These are phyloP conservation scores for Jatropha multifida DNA, from an alignment of 441 rosid species.

Conservation along the genomic window DNA sequence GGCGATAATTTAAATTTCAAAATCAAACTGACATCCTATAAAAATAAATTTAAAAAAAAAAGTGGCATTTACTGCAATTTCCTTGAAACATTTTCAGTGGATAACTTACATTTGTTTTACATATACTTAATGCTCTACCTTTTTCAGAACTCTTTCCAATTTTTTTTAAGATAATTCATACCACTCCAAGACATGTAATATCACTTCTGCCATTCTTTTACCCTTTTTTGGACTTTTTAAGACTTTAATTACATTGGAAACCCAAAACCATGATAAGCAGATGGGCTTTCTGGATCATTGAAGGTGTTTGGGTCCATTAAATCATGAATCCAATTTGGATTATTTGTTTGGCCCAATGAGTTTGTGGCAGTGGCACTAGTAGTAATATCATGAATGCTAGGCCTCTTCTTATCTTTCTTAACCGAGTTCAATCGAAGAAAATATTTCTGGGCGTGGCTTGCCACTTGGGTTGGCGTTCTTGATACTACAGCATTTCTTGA, in stretches of 20 bases:
- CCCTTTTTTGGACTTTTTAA: too few relatives aligned
- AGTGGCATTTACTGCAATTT: too few relatives aligned
- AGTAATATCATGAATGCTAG: constrained; percentile 64
- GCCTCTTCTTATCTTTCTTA: constrained; percentile 54
- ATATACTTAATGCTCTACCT: too few relatives aligned
- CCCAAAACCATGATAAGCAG: constrained; percentile 12
- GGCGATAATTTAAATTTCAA: too few relatives aligned
- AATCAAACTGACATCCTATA: too few relatives aligned
- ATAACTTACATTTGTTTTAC: too few relatives aligned
- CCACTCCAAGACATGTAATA: too few relatives aligned
- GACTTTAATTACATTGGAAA: constrained; percentile 10
- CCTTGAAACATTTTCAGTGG: too few relatives aligned
- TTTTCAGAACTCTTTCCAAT: too few relatives aligned
- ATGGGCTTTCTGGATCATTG: background rate
- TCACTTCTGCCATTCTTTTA: too few relatives aligned
- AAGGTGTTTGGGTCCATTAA: background rate
- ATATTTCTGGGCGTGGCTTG: constrained; percentile 72
- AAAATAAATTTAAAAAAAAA: too few relatives aligned
- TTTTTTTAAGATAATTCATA: too few relatives aligned
- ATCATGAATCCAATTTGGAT: constrained; percentile 8
- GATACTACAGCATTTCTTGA: constrained; percentile 59
- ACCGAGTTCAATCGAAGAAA: constrained; percentile 48
- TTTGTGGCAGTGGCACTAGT: background rate
- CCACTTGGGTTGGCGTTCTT: constrained; percentile 69
- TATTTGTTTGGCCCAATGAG: background rate